Base-by-base conservation (phyloP, 2,329 filamentous ascomycete species). In the Cucurbitaria berberidis region DNA sequence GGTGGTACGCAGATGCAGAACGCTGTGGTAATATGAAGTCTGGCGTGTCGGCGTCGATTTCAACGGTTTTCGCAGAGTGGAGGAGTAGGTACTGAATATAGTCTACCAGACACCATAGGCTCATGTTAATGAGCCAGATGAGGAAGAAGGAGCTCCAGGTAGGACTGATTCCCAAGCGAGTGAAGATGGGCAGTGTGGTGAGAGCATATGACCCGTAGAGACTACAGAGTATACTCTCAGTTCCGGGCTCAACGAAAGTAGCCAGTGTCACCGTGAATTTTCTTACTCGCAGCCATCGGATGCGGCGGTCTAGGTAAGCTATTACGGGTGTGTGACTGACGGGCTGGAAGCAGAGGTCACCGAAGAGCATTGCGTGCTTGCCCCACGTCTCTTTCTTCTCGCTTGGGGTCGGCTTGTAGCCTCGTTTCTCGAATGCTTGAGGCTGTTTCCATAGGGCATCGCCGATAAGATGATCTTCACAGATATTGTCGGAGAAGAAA, bases 381-480 rank as follows among this genome's bases (percentile, higher is more conserved):
- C 84, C 82, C 77, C 85, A 89, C 22, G 72, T 74, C 57, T 77
- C 73, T 3, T 60, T 59, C 16, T 71, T 68, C 24, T 69, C 61
- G 5, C 64, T 65, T 9, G 55, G 50, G n/a, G 60, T 47, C 22
- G 63, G 59, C 19, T 59, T 55, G 53, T 67, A 68, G n/a, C 53
- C 57, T 9, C 45, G 58, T 46, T 68, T 54, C 44, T 72, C 70
- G 24, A 69, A 73, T 2, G 60, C 52, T 49, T 72, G 70, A 4
- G 67, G 82, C 5, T 85, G 83, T 49, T 87, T 86, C 92, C 93
- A 99, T 4, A 99, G 82, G 1, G 95, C 78, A 63, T 99, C 95
- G 11, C 93, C 93, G 48, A 99, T 96, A 21, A 97, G 80, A 68
- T 99, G 95, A 70, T 99, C 95, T 74, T 99, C 96, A 78, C 95